Evolutionary conservation across 306 rosid species (phyloP).

Genomic region (Rosa chinensis): DNA sequence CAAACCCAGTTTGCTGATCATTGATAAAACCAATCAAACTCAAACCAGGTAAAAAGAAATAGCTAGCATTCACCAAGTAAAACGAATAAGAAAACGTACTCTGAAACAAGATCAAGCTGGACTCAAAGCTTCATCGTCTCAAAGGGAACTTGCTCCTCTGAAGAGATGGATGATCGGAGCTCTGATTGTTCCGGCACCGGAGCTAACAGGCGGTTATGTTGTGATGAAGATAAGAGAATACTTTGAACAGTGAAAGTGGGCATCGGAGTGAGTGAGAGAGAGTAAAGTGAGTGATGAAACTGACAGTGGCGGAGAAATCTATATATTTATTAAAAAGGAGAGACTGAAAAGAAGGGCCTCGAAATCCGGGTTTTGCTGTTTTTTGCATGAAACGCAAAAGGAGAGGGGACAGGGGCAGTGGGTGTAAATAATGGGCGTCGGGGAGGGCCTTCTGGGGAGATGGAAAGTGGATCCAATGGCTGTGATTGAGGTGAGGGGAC

Average conservation of each 20-base stretch:
- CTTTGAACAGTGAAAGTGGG: not conserved
- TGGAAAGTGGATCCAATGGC: not conserved
- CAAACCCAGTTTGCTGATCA: constrained; percentile 1
- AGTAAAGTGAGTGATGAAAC: constrained; percentile 14
- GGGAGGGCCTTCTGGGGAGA: constrained; percentile 19
- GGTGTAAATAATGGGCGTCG: constrained; percentile 3
- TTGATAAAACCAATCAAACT: not conserved
- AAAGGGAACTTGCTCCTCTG: not conserved
- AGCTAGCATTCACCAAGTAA: not conserved
- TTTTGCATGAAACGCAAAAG: constrained; percentile 27
- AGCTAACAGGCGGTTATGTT: not conserved
- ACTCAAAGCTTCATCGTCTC: not conserved
- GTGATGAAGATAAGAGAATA: not conserved
- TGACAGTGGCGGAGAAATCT: constrained; percentile 27
- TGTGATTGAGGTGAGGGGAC: constrained; percentile 21
- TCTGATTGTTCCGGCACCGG: constrained; percentile 20
- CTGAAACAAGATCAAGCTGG: not conserved
- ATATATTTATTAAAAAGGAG: not conserved
- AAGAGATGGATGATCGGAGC: constrained; percentile 8
- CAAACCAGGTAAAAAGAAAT: not conserved
- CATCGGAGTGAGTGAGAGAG: constrained; percentile 13
- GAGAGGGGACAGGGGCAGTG: not conserved
- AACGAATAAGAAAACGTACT: not conserved
- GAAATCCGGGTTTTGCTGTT: constrained; percentile 35
- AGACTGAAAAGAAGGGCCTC: constrained; percentile 19